Evolutionary conservation across 2,329 filamentous ascomycete species (phyloP), one percentile per base, ranked within the genome.

Genomic region (Aspergillus tanneri): DNA sequence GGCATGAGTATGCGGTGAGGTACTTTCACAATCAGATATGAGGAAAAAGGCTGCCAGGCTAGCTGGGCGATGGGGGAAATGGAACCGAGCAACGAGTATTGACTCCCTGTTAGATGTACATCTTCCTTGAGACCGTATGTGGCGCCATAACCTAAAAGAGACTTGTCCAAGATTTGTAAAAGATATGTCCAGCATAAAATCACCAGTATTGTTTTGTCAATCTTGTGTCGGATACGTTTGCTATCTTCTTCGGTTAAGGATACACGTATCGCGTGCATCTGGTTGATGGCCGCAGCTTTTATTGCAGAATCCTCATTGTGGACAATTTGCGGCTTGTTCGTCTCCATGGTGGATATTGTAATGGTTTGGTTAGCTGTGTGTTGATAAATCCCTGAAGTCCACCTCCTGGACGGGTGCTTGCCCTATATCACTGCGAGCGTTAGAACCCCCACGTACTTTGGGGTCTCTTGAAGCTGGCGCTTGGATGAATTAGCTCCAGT

Each of bases 1-100:
- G 81, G 76, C 78, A 84, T 82, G 8, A 85, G 65, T 24, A 81
- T 78, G 2, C 78, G 74, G 53, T 80, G 80, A 0, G 80, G 81
- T 0, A 85, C 74, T 55, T 78, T 82, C 54, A 85, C 79, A 49
- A 85, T 84, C 24, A 85, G 71, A 47, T 75, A 73, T 0, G 79
- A 80, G 0, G 80, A 82, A 50, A 84, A 79, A 0, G 81, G 81
- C 51, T 83, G 79, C 78, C 80, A 83, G 35, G 68, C 77, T 27
- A 85, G 72, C 62, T 85, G 81, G 1, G 81, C 81, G 19, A 85
- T 81, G 1, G 81, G 73, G 0, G 75, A 70, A 32, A 84, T 81
- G 5, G 79, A 82, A 19, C 79, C 77, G 18, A 84, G 64, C 16
- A 83, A 64, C 0, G 79, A 81, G 66, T 83, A 83, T 49, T 83